Evolutionary conservation across 2,329 filamentous ascomycete species (phyloP).

Genomic region (Ophiostoma ips): DNA sequence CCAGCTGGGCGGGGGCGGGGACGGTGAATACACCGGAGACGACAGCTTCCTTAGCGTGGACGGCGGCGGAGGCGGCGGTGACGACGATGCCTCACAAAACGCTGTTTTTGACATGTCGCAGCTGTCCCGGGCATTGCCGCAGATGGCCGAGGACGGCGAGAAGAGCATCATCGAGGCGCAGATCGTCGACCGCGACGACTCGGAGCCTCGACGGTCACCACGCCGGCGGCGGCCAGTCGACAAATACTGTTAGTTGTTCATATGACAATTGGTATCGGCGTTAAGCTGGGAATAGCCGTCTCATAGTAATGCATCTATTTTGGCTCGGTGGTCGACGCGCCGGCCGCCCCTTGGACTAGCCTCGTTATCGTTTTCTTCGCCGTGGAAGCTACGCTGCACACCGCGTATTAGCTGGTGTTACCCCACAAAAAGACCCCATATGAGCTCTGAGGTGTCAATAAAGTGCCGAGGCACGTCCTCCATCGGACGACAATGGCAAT

Average conservation of each 20-base stretch:
- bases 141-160: not conserved
- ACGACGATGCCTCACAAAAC: not conserved
- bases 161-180: conserved; percentile 14
- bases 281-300: no score
- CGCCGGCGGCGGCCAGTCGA: conserved; percentile 9
- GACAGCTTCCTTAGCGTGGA: not conserved
- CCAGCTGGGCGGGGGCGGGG: conserved; percentile 29
- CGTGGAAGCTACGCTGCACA: no score
- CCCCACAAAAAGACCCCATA: no score
- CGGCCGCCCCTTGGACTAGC: no score
- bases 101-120: not conserved
- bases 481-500: no score
- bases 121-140: not conserved
- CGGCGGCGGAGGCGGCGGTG: not conserved
- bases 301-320: no score
- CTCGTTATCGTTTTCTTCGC: no score
- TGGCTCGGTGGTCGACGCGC: no score
- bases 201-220: conserved; percentile 12
- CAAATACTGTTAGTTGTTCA: not conserved
- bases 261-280: no score
- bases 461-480: no score
- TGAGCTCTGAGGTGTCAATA: no score
- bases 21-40: not conserved
- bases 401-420: no score
- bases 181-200: conserved; percentile 10